Evolutionary conservation across 768 basidiomycete species (phyloP), one percentile per base, ranked within the genome.

Genomic region (Mycena rebaudengoi): DNA sequence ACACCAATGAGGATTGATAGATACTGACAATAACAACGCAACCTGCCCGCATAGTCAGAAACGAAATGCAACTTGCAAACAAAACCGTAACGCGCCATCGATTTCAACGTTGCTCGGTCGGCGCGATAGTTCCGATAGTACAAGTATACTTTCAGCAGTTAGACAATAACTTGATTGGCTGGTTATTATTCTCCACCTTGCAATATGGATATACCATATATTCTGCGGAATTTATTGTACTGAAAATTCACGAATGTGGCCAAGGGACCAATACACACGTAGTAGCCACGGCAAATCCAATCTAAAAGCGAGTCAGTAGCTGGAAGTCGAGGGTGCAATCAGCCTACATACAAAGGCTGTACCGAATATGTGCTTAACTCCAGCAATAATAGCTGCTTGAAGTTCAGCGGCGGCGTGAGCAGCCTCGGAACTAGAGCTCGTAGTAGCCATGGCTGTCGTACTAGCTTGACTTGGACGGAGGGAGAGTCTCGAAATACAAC

Each of bases 141-240:
- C 26, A 59, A 25, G 25, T 59, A 59, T 32, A 49, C 57, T 59
- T 18, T 25, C 28, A 43, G 30, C 28, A 46, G 41, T 46, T 21
- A 21, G 43, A 44, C 21, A 23, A 45, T 20, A 32, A 7, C 20
- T 3, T 23, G 10, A 6, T 4, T 23, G 13, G 10, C 4, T 35
- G 16, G 0, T 16, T 10, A 16, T 18, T n/a, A n/a, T 3, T 29
- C 23, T 5, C 25, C 41, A 50, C 57, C 57, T 41, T 59, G 57
- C 35, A 59, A 48, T 29, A 59, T 30, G 20, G 57, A 40, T n/a
- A 49, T 37, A 12, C 57, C 57, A 30, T 59, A 59, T 1, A 59
- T 4, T 20, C 57, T 59, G 46, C n/a, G n/a, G n/a, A n/a, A n/a
- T n/a, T 7, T 20, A 44, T 8, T 16, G 21, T 10, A 20, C 14